These are phyloP conservation scores for Malassezia pachydermatis DNA, from an alignment of 1,284 basidiomycete species.

Conservation along the genomic window DNA sequence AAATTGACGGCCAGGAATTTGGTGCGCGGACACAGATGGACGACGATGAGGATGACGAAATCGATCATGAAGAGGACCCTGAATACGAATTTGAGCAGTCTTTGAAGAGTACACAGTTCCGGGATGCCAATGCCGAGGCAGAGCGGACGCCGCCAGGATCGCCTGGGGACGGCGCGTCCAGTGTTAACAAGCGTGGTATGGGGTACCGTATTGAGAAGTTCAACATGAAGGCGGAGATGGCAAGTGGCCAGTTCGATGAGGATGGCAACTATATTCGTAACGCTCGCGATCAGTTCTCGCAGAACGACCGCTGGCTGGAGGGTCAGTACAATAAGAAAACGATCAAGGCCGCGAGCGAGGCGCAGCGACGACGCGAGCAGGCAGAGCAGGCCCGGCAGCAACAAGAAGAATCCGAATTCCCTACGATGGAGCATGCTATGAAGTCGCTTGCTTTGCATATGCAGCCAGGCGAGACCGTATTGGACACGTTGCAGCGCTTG, in stretches of 20 bases:
- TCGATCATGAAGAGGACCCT: conserved; percentile 34
- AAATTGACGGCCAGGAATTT: conserved; percentile 58
- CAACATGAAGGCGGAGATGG: conserved; percentile 98
- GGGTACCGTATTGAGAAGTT: conserved; percentile 86
- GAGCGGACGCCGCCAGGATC: conserved; percentile 32
- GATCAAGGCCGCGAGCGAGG: conserved; percentile 67
- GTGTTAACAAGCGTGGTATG: conserved; percentile 55
- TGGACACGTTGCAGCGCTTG: conserved; percentile 76
- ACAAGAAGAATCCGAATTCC: conserved; percentile 64
- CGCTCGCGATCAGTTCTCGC: conserved; percentile 70
- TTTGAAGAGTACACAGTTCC: conserved; percentile 16
- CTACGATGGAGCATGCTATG: conserved; percentile 55
- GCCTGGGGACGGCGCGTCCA: conserved; percentile 11
- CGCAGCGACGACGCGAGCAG: conserved; percentile 56
- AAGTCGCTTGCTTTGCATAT: conserved; percentile 55
- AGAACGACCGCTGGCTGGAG: conserved; percentile 91
- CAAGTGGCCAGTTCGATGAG: conserved; percentile 87
- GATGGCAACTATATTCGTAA: conserved; percentile 78
- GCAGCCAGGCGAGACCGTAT: conserved; percentile 77
- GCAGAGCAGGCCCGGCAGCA: conserved; percentile 35
- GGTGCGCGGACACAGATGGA: conserved; percentile 24
- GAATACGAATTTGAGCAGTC: conserved; percentile 33
- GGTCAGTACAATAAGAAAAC: conserved; percentile 67
- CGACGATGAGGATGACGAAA: conserved; percentile 29
- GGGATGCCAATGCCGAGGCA: conserved; percentile 27